Conservation (phyloP, 768 basidiomycete genomes). For the Tephrocybe sp. region DNA sequence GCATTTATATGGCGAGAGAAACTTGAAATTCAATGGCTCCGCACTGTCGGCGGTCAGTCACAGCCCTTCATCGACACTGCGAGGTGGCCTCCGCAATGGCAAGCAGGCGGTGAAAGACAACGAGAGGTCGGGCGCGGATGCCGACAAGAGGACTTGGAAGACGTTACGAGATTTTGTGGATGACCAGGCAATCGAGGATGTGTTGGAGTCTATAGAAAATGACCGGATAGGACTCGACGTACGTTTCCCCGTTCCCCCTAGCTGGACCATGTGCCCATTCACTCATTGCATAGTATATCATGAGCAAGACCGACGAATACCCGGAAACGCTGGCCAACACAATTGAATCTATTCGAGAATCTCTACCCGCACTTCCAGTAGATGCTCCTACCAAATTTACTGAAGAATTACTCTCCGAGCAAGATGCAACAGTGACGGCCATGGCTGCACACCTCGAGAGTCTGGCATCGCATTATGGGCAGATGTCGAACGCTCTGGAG, state of each 20-base stretch:
- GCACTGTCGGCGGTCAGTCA: constrained; percentile 21
- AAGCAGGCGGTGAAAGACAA: constrained; percentile 16
- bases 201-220: constrained; percentile 69
- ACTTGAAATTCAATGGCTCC: constrained; percentile 13
- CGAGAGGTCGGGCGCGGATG: constrained; percentile 24
- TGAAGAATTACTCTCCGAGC: constrained; percentile 47
- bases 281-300: constrained; percentile 46
- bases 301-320: constrained; percentile 65
- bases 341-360: constrained; percentile 54
- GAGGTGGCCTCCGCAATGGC: constrained; percentile 18
- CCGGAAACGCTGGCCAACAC: constrained; percentile 60
- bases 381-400: constrained; percentile 30
- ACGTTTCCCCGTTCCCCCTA: constrained; percentile 20
- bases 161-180: constrained; percentile 85
- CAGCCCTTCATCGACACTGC: constrained; percentile 46
- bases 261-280: neutral
- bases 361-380: constrained; percentile 39
- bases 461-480: constrained; percentile 72
- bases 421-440: constrained; percentile 55
- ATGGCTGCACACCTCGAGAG: constrained; percentile 79
- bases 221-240: constrained; percentile 72
- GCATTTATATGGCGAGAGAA: constrained; percentile 21
- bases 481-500: constrained; percentile 69
- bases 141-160: constrained; percentile 70
- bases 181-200: constrained; percentile 77